phyloP scores from a whole-genome alignment of 495 filamentous ascomycete species.

The Annulohypoxylon nitens region DNA sequence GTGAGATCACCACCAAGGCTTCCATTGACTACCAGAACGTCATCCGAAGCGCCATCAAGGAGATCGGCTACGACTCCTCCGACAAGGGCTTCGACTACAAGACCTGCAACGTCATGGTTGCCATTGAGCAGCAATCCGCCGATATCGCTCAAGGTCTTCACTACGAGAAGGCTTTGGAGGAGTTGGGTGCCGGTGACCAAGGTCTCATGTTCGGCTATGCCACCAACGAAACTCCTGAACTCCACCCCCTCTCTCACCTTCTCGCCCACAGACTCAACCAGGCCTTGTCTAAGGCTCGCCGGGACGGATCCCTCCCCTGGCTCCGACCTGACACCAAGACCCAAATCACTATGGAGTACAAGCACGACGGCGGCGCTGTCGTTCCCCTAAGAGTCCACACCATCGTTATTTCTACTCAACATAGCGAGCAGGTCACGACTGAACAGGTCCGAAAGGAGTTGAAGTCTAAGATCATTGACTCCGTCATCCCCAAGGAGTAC shows the following conservation, averaged over 20 bases:
- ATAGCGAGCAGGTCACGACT: slow-evolving; percentile 88
- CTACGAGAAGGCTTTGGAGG: slow-evolving; percentile 95
- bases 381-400: slow-evolving; percentile 94
- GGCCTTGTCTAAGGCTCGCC: slow-evolving; percentile 88
- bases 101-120: slow-evolving; percentile 97
- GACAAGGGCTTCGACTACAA: slow-evolving; percentile 99
- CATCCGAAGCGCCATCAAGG: slow-evolving; percentile 94
- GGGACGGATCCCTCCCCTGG: slow-evolving; percentile 90
- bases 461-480: slow-evolving; percentile 96
- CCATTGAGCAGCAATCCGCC: slow-evolving; percentile 98
- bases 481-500: slow-evolving; percentile 90
- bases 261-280: slow-evolving; percentile 96
- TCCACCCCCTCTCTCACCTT: slow-evolving; percentile 91
- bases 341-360: slow-evolving; percentile 98
- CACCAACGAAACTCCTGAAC: slow-evolving; percentile 98
- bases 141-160: slow-evolving; percentile 99
- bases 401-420: slow-evolving; percentile 95
- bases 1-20: slow-evolving; percentile 98
- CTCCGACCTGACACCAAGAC: slow-evolving; percentile 99
- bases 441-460: slow-evolving; percentile 95
- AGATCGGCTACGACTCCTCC: slow-evolving; percentile 97
- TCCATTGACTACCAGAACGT: slow-evolving; percentile 97
- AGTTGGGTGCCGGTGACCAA: slow-evolving; percentile 98
- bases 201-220: slow-evolving; percentile 99
- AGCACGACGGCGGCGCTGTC: slow-evolving; percentile 94